Base-by-base conservation (phyloP, 352 stramenopile species). In the Globisporangium takayamanum region DNA sequence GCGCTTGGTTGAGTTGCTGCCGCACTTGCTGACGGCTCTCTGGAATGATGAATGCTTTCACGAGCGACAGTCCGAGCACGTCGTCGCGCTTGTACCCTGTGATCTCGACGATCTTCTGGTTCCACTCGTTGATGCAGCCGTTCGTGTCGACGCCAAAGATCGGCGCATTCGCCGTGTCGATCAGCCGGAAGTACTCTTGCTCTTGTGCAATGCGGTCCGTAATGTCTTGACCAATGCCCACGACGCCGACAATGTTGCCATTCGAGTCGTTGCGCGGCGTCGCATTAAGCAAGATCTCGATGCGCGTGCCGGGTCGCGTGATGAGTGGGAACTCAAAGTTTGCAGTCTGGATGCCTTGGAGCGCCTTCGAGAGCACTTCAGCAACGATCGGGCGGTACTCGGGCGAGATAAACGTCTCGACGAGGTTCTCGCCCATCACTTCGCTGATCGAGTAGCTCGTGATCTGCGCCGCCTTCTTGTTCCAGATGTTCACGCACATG, bases 241-340 rank as follows among this genome's bases (percentile, higher is more conserved):
- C 83, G 10, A 94, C 86, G 57, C 89, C 89, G 39, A 95, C 83
- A 54, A 96, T 87, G 37, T 80, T 80, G 8, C 80, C 80, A n/a
- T 80, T 69, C 25, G 74, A 76, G 53, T 92, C 79, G 46, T 79
- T 84, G 7, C 80, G 72, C 3, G 78, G 69, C 8, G 84, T 92
- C 3, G 84, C 84, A 47, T 93, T 93, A 4, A 93, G 66, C 39
- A 93, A 30, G 20, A 93, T 93, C 42, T 87, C 72, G 25, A 91
- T 82, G 15, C 67, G 66, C 1, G 76, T 79, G 15, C 78, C 78
- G 10, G 74, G 68, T 5, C 70, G 68, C 0, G 84, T 94, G 50
- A 94, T 91, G 15, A 95, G 58, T 47, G 85, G 75, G 66, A 94
- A 94, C 60, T 97, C 89, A 60, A 97, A 97, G 69, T 94, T 94